These are phyloP conservation scores for Pestalotiopsis sp. DNA, from an alignment of 2,329 filamentous ascomycete genomes.

Conservation along the genomic window DNA sequence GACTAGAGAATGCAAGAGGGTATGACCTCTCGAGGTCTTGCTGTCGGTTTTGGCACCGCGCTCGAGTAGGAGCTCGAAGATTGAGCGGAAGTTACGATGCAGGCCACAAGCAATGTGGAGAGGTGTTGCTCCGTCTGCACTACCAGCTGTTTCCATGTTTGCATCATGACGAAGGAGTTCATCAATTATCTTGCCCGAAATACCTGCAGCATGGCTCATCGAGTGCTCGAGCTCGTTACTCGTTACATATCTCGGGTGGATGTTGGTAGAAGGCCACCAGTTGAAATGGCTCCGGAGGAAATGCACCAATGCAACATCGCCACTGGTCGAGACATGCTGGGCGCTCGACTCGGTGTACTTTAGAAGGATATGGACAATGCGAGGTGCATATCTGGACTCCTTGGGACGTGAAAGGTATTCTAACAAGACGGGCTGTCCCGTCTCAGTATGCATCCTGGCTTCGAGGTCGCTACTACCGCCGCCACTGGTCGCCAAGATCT, in stretches of 20 bases:
- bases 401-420: not conserved
- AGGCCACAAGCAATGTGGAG: slow-evolving; percentile 7
- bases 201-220: not conserved
- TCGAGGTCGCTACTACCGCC: not conserved
- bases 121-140: not conserved
- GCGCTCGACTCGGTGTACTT: not conserved
- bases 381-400: not conserved
- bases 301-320: not conserved
- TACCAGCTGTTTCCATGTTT: not conserved
- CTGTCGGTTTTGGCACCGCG: not conserved
- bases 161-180: not conserved
- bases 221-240: not conserved
- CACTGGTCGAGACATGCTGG: not conserved
- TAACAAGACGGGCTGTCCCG: slow-evolving; percentile 5
- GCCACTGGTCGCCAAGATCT: not conserved
- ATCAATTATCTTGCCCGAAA: not conserved
- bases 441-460: not conserved
- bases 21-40: not conserved
- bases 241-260: not conserved
- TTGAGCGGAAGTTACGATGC: not conserved
- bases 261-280: not conserved
- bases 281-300: slow-evolving; percentile 1
- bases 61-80: not conserved
- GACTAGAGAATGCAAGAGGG: not conserved
- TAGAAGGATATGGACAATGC: not conserved